Base-by-base conservation (phyloP, 306 rosid species). In the Acmispon strigosus region DNA sequence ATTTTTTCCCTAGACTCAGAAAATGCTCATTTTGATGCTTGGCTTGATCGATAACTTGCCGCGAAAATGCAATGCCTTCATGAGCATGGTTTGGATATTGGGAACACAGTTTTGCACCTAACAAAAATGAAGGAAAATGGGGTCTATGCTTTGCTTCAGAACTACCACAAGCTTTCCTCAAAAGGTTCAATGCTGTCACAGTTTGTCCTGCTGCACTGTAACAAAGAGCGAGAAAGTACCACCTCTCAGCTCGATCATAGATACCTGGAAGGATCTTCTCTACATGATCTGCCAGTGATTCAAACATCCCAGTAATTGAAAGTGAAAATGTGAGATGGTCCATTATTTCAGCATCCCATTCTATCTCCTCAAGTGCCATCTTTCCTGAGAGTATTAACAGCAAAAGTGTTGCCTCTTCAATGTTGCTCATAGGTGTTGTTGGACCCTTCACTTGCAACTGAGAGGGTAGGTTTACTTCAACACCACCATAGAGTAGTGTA, bases 141-240 rank as follows among this genome's bases (percentile, higher is more conserved):
- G 87, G 85, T 56, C 32, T 75, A 65, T 82, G 76, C 68, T 83
- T 79, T 70, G 84, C 80, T 82, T 89, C 96, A 8, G 94, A 94
- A 80, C 78, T 76, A 76, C 96, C 94, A 20, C 88, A 83, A 56
- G 82, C 92, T 65, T 91, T 94, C 64, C 67, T 83, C 82, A 94
- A 76, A 73, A 94, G 87, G 83, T 84, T 91, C 76, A 89, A 54
- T 42, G 99, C 96, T 19, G 70, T 70, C 81, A 87, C 96, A 19
- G 80, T 69, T 12, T 83, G 74, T 61, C 95, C 96, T 19, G 87
- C 89, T 2, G 96, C 97, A 74, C 84, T 83, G 70, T 86, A 89
- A 79, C 97, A 94, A 57, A 94, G 97, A 70, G 99, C 95, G 51
- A 94, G 99, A 73, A 85, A 77, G 84, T 89, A 89, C 95, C 97